Percentiles rank a stretch among this genome's conserved stretches.
phyloP scores from a whole-genome alignment of 2,329 filamentous ascomycete species.

The Pseudocercospora pini-densiflorae region DNA sequence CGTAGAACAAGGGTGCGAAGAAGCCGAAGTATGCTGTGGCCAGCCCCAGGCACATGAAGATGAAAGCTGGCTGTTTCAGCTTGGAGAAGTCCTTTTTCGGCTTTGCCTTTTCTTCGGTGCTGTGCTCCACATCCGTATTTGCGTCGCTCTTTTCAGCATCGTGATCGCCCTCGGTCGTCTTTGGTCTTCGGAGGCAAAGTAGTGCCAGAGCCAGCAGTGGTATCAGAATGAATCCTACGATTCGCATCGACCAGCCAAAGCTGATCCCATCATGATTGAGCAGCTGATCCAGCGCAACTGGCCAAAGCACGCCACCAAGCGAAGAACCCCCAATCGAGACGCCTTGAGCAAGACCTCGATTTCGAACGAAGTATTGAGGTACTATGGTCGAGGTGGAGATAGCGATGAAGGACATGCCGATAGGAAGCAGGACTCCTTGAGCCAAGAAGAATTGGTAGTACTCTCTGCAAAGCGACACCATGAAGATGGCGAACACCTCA shows the following conservation, averaged over 20 bases:
- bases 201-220: conserved; percentile 38
- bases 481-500: conserved; percentile 53
- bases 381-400: conserved; percentile 53
- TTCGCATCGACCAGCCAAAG: conserved; percentile 59
- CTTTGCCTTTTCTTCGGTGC: conserved; percentile 7
- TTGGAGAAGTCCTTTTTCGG: conserved; percentile 26
- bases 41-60: conserved; percentile 32
- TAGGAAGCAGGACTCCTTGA: conserved; percentile 54
- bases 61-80: conserved; percentile 30
- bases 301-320: conserved; percentile 33
- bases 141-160: background rate
- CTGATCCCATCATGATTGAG: conserved; percentile 52
- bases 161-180: background rate
- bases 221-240: conserved; percentile 57
- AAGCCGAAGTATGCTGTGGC: conserved; percentile 35
- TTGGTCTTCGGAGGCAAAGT: conserved; percentile 11
- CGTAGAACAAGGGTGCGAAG: conserved; percentile 47
- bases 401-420: conserved; percentile 47
- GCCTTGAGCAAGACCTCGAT: conserved; percentile 52
- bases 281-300: conserved; percentile 54
- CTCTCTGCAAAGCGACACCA: conserved; percentile 49
- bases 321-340: conserved; percentile 20
- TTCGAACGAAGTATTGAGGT: conserved; percentile 53
- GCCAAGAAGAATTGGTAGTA: conserved; percentile 61
- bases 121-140: background rate